Conservation (phyloP, 495 filamentous ascomycete genomes). For the Platismatia glauca region DNA sequence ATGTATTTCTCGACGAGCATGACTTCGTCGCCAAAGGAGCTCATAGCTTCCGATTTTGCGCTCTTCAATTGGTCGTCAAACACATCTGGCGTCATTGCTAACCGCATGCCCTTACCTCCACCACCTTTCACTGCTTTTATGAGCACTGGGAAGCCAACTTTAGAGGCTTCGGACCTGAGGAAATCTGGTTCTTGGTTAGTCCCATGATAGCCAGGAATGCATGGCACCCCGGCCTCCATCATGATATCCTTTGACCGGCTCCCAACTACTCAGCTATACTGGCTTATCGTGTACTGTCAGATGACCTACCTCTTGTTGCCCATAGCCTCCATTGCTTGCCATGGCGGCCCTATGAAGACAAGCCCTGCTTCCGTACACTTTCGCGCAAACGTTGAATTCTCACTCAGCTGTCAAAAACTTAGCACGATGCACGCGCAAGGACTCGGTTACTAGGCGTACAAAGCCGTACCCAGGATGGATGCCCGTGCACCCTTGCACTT, state of each 20-base stretch:
- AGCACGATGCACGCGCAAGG: background rate
- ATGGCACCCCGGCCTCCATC: conserved; percentile 84
- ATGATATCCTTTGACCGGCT: conserved; percentile 89
- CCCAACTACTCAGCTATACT: conserved; percentile 3
- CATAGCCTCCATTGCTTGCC: conserved; percentile 92
- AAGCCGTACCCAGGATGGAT: conserved; percentile 98
- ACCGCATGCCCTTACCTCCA: conserved; percentile 99
- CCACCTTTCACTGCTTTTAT: conserved; percentile 96
- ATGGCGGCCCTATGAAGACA: conserved; percentile 89
- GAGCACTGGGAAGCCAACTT: conserved; percentile 85
- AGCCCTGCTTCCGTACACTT: conserved; percentile 86
- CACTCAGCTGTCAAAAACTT: conserved; percentile 47
- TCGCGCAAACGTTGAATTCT: conserved; percentile 85
- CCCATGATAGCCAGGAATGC: conserved; percentile 94
- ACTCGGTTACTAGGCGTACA: conserved; percentile 37
- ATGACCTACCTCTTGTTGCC: conserved; percentile 72
- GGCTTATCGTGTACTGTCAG: background rate
- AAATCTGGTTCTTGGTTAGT: conserved; percentile 65
- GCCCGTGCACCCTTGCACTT: conserved; percentile 72
- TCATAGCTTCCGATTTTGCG: conserved; percentile 81
- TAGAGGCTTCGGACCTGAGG: conserved; percentile 63
- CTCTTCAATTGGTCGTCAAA: conserved; percentile 76
- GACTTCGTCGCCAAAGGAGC: conserved; percentile 91
- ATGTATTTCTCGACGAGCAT: conserved; percentile 98
- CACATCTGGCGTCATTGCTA: conserved; percentile 61